phyloP scores from a whole-genome alignment of 768 basidiomycete genomes.

The Amanita phalloides region DNA sequence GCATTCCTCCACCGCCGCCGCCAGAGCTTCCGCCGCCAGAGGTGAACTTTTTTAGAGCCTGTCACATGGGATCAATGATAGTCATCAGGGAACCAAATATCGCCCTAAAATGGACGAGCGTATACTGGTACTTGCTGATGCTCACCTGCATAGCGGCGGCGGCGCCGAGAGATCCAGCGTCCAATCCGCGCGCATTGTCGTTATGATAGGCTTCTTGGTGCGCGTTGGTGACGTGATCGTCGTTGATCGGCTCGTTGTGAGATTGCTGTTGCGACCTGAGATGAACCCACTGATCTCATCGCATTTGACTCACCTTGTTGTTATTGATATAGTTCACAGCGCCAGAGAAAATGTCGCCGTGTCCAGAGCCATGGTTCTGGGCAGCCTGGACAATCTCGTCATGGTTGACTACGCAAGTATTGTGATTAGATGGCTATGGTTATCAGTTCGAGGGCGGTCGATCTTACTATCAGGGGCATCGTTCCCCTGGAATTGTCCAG shows the following conservation, averaged over 20 bases:
- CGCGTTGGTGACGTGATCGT: conserved; percentile 47
- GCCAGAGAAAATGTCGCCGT: conserved; percentile 42
- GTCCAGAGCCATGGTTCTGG: conserved; percentile 42
- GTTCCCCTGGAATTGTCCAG: conserved; percentile 15
- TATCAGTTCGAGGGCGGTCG: background rate
- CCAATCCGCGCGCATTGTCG: conserved; percentile 38
- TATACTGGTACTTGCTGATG: background rate
- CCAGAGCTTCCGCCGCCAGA: conserved; percentile 27
- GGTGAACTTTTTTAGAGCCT: conserved; percentile 64
- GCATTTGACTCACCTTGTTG: conserved; percentile 31
- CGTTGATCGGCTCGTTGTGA: conserved; percentile 54
- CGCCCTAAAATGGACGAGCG: background rate
- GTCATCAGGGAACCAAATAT: background rate
- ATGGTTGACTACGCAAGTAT: conserved; percentile 41
- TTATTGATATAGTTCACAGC: conserved; percentile 42
- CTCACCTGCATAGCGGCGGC: conserved; percentile 69
- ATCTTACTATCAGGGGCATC: conserved; percentile 20
- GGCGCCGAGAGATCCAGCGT: conserved; percentile 55
- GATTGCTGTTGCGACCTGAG: conserved; percentile 24
- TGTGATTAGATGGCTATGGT: too few species aligned
- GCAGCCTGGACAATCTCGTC: conserved; percentile 52
- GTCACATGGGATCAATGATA: background rate
- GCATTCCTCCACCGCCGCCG: conserved; percentile 30
- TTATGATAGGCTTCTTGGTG: conserved; percentile 54
- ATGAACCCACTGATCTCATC: background rate